phyloP scores from a whole-genome alignment of 306 rosid genomes.

The Albizia julibrissin region DNA sequence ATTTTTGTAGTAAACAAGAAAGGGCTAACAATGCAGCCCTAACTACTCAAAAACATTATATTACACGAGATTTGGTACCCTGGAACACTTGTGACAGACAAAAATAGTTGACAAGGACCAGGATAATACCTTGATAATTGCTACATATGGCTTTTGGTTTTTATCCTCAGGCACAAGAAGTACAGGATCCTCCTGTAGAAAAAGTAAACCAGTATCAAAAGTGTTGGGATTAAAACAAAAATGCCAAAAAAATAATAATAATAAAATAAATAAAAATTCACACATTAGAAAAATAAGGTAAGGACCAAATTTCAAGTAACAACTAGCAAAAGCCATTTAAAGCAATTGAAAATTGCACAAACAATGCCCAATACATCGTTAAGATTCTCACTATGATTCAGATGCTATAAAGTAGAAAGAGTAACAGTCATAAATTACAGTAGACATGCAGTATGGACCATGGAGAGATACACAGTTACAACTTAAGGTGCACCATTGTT shows the following conservation, averaged over 20 bases:
- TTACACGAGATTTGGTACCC: slow-evolving; percentile 1
- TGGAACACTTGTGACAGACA: slow-evolving; percentile 3
- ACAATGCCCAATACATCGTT: not conserved
- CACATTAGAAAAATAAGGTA: not conserved
- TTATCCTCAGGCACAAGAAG: slow-evolving; percentile 74
- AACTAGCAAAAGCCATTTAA: not conserved
- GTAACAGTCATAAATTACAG: not conserved
- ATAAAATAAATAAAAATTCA: too few species aligned
- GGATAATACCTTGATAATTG: slow-evolving; percentile 77
- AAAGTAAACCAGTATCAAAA: not conserved
- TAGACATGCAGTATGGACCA: not conserved
- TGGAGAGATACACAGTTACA: not conserved
- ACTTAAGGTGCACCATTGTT: not conserved
- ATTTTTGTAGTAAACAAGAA: slow-evolving; percentile 4
- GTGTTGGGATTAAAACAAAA: slow-evolving; percentile 6
- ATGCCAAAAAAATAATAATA: slow-evolving; percentile 25
- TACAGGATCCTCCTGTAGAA: slow-evolving; percentile 89
- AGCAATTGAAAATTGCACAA: not conserved
- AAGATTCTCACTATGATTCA: not conserved
- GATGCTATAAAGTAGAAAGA: not conserved
- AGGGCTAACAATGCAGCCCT: slow-evolving; percentile 18
- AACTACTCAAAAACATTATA: not conserved
- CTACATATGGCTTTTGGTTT: slow-evolving; percentile 83
- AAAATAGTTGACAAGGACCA: slow-evolving; percentile 3
- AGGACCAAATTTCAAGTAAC: slow-evolving; percentile 15